Evolutionary conservation across 2,329 filamentous ascomycete species (phyloP).

Genomic region (Hymenoscyphus infarciens): DNA sequence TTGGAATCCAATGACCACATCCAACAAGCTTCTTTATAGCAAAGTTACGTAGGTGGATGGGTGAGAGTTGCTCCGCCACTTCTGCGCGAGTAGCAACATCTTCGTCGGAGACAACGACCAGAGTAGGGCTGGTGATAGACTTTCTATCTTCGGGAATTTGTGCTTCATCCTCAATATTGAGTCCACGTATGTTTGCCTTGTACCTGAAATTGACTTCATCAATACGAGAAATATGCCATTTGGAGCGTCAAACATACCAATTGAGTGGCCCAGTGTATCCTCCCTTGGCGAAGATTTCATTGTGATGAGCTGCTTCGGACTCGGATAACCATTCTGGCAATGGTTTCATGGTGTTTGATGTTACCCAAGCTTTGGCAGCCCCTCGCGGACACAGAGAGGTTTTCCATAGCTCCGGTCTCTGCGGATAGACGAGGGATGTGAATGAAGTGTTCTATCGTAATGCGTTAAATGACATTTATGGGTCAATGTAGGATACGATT

Average conservation of each 20-base stretch:
- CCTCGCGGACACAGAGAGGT: neutral
- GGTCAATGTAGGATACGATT: neutral
- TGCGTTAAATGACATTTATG: neutral
- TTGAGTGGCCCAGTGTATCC: constrained; percentile 2
- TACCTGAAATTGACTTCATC: neutral
- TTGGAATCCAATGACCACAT: constrained; percentile 6
- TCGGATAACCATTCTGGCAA: constrained; percentile 1
- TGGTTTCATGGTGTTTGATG: neutral
- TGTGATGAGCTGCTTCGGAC: constrained; percentile 4
- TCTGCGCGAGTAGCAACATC: constrained; percentile 1
- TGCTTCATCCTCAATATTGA: constrained; percentile 1
- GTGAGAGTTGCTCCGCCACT: neutral
- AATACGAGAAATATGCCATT: neutral
- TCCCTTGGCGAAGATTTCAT: neutral
- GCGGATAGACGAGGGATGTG: constrained; percentile 1
- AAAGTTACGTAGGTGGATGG: constrained; percentile 1
- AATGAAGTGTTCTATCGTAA: neutral
- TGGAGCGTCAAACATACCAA: neutral
- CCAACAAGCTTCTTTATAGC: constrained; percentile 2
- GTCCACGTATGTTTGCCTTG: neutral
- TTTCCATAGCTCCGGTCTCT: neutral
- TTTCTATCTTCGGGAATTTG: constrained; percentile 1
- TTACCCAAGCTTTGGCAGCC: neutral
- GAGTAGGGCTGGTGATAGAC: neutral
- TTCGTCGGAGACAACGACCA: constrained; percentile 6